phyloP scores from a whole-genome alignment of 495 filamentous ascomycete genomes.

The Xeromyces bisporus region DNA sequence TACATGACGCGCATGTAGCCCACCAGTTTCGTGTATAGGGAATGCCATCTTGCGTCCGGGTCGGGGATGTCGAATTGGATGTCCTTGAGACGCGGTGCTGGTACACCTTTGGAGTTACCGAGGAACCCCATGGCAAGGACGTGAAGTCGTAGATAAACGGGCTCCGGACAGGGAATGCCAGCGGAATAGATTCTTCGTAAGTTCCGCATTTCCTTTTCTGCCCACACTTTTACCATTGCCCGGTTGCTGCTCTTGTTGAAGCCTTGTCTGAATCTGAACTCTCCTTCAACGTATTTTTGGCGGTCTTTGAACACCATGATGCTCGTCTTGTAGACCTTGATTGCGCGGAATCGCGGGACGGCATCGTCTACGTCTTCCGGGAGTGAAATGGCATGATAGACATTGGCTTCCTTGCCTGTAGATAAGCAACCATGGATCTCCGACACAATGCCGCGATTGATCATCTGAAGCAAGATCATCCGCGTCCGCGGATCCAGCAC shows the following conservation, averaged over 20 bases:
- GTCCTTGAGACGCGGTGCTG: conserved; percentile 70
- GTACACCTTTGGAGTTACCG: conserved; percentile 69
- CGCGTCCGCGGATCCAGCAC: conserved; percentile 85
- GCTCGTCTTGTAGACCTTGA: conserved; percentile 97
- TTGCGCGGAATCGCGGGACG: conserved; percentile 49
- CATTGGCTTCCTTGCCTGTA: conserved; percentile 95
- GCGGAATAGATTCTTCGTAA: conserved; percentile 64
- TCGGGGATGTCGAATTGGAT: conserved; percentile 42
- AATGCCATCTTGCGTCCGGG: conserved; percentile 46
- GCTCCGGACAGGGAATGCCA: conserved; percentile 80
- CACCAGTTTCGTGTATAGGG: conserved; percentile 65
- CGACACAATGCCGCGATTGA: conserved; percentile 66
- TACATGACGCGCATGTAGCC: conserved; percentile 86
- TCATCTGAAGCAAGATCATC: conserved; percentile 89
- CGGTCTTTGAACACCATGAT: conserved; percentile 96
- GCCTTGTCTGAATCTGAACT: conserved; percentile 66
- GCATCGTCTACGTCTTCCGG: conserved; percentile 27
- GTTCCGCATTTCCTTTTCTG: conserved; percentile 96
- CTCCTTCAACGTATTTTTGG: conserved; percentile 83
- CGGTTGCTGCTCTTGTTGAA: conserved; percentile 85
- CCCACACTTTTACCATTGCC: conserved; percentile 95
- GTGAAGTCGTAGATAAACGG: conserved; percentile 69
- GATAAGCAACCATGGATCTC: conserved; percentile 84
- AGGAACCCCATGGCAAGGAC: conserved; percentile 90
- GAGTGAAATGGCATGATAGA: conserved; percentile 61